These are phyloP conservation scores for Suhomyces emberorum DNA, from an alignment of 805 yeast genomes.

Conservation along the genomic window DNA sequence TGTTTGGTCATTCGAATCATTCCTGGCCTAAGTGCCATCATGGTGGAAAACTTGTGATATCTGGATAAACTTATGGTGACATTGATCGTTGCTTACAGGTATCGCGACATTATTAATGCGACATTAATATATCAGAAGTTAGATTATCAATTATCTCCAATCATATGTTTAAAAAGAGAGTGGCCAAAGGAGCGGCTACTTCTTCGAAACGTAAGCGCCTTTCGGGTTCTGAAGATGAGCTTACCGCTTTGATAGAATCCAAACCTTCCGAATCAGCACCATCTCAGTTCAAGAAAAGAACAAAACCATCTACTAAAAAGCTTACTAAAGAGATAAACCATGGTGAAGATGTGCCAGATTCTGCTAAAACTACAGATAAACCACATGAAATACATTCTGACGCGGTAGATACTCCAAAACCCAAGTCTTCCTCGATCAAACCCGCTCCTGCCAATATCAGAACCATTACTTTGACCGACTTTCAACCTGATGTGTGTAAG, in stretches of 20 bases:
- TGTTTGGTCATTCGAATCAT: no score
- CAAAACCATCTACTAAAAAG: neutral
- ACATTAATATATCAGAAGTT: no score
- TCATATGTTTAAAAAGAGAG: slow-evolving; percentile 12
- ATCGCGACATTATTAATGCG: no score
- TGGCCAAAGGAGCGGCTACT: slow-evolving; percentile 2
- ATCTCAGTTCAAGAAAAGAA: slow-evolving; percentile 7
- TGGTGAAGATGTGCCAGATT: slow-evolving; percentile 2
- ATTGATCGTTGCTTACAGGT: no score
- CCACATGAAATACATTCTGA: neutral
- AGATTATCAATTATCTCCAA: no score
- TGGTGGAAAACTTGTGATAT: no score
- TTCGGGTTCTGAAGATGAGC: slow-evolving; percentile 2
- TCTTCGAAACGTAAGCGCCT: slow-evolving; percentile 6
- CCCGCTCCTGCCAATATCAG: slow-evolving; percentile 43
- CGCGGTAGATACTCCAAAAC: neutral
- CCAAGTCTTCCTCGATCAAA: slow-evolving; percentile 13
- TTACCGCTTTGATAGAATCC: neutral
- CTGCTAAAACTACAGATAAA: neutral
- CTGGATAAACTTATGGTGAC: no score
- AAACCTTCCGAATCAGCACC: neutral
- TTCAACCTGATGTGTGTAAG: slow-evolving; percentile 91
- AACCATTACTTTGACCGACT: slow-evolving; percentile 72
- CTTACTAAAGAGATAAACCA: slow-evolving; percentile 4
- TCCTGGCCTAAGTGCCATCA: no score